Evolutionary conservation across 192 early-diverging fungal species (phyloP), one percentile per base, ranked within the genome.

Genomic region (Coemansia sp.): DNA sequence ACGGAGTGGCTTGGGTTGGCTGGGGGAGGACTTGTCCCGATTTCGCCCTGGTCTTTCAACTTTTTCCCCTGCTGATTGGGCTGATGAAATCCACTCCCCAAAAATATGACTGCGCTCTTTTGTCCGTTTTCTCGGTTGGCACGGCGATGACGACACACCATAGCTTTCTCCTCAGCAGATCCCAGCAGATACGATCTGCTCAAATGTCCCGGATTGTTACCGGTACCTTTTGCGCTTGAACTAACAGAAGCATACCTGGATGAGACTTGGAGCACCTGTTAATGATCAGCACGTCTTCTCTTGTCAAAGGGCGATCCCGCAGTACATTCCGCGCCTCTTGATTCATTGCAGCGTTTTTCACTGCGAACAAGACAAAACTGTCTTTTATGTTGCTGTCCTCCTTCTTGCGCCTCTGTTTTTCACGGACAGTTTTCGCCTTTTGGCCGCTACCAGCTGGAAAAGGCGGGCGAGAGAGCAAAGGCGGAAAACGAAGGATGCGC

Each of bases 351-450:
- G n/a, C 50, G 6, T 27, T 52, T 52, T 52, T 30, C 28, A 52
- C 28, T 54, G 45, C 45, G 13, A 54, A 54, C 52, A 30, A 48
- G 25, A 22, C 22, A 48, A 6, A 20, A 48, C 45, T 31, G 52
- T 28, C 15, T 3, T 28, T 30, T 30, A 31, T 30, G 30, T 28
- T 31, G 28, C 52, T 54, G 29, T 36, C 15, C 6, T 20, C 13
- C 27, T 25, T 25, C 28, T 29, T 50, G 48, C 28, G 22, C 48
- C 15, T 50, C 48, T 25, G 48, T 54, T 48, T 47, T 48, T 48
- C 25, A 48, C 45, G 45, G 23, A 23, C 45, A 8, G 13, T 48
- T 48, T 48, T 27, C 22, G n/a, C n/a, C n/a, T 13, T 25, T 47
- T 47, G 44, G 34, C 34, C 7, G 5, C 34, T 1, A 36, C 34